phyloP scores from a whole-genome alignment of 306 rosid species.

The Cicer judaicum region DNA sequence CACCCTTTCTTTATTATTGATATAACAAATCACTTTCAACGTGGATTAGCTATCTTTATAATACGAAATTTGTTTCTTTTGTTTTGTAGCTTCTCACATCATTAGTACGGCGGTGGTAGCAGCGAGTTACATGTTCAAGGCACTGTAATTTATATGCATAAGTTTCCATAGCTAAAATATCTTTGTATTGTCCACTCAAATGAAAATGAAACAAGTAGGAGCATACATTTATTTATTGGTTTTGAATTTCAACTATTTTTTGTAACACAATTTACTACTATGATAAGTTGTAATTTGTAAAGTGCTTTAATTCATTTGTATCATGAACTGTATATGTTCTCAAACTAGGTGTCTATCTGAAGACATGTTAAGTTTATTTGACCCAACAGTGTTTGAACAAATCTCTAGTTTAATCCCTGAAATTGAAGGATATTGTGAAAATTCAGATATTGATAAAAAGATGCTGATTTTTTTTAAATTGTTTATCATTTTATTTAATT shows the following conservation, averaged over 20 bases:
- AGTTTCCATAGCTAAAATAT: slow-evolving; percentile 26
- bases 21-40: background rate
- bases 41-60: slow-evolving; percentile 10
- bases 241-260: slow-evolving; percentile 25
- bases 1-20: background rate
- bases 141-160: slow-evolving; percentile 29
- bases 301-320: slow-evolving; percentile 33
- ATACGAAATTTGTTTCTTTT: slow-evolving; percentile 31
- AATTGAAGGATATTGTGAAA: too few relatives aligned
- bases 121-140: slow-evolving; percentile 25
- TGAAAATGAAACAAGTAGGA: slow-evolving; percentile 39
- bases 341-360: too few relatives aligned
- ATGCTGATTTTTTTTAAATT: too few relatives aligned
- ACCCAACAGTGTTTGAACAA: too few relatives aligned
- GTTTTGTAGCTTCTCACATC: slow-evolving; percentile 88
- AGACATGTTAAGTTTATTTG: too few relatives aligned
- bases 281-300: slow-evolving; percentile 10
- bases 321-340: background rate
- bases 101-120: slow-evolving; percentile 87
- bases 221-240: slow-evolving; percentile 6
- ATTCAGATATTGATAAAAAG: too few relatives aligned
- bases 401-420: too few relatives aligned
- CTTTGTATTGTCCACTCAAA: slow-evolving; percentile 32
- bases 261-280: background rate
- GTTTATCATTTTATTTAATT: too few relatives aligned